Percentiles rank a stretch among this genome's conserved stretches.
These are phyloP conservation scores for Daucus carota DNA, from an alignment of 129 eudicot species.

Conservation along the genomic window DH1_v3.0 NC_030384.2:30928501-30929000, in stretches of 20 bases:
- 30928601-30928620: conserved; percentile 10
- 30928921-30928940: background rate
- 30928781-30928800: conserved; percentile 10
- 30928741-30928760: conserved; percentile 19
- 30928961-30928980: background rate
- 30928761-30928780: conserved; percentile 15
- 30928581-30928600: conserved; percentile 14
- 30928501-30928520: background rate
- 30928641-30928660: background rate
- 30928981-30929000: background rate
- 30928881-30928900: conserved; percentile 12
- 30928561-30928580: conserved; percentile 5
- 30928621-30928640: background rate
- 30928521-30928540: conserved; percentile 13
- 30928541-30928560: conserved; percentile 17
- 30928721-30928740: conserved; percentile 6
- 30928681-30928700: background rate
- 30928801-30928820: conserved; percentile 13
- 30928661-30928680: background rate
- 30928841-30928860: conserved; percentile 19
- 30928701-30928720: background rate
- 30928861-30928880: conserved; percentile 18
- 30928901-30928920: conserved; percentile 20
- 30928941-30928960: conserved; percentile 10
- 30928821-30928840: conserved; percentile 22